Base-by-base conservation (phyloP, 345 rosid genomes). In the Salix caprea region DNA sequence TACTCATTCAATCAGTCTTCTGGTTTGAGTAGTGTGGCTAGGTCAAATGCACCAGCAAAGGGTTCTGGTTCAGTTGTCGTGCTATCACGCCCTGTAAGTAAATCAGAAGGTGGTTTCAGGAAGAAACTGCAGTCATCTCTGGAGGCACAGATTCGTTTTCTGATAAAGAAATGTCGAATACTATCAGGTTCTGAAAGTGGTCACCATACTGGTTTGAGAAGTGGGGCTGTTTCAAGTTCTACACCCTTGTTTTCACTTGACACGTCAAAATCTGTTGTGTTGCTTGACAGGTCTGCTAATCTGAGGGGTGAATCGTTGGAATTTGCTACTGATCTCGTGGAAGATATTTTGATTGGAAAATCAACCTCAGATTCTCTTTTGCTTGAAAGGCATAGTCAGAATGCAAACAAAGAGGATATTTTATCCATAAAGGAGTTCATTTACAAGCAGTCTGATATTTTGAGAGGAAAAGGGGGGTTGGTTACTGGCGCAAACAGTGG, bases 381-480 rank as follows among this genome's bases (percentile, higher is more conserved):
- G 86, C 94, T 89, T 36, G 97, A 90, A 82, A 91, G 83, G 70
- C 85, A 86, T 77, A 44, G 80, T 77, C 92, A 89, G 79, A 86
- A 74, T 84, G 76, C 85, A 73, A 83, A 80, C 81, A 87, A 91
- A 78, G 93, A 91, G 76, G 96, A 93, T 72, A 76, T 89, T 61
- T 73, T 81, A 62, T 87, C 86, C 11, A 82, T 93, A 76, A 93
- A 89, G 85, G 97, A 93, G 69, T 93, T 93, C 83, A 86, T 93
- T 66, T 81, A 80, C 76, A 81, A 88, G 80, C 93, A 90, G 69
- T 85, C 89, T 74, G 97, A 91, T 82, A 83, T 90, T 75, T 80
- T 91, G 85, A 87, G 97, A 82, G 96, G 96, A 66, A 89, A 87
- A 88, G 96, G 94, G 67, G 97, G 92, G 67, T 71, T 80, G 77